Base-by-base conservation (phyloP, 2,329 filamentous ascomycete genomes). In the Hymenoscyphus scutula region DNA sequence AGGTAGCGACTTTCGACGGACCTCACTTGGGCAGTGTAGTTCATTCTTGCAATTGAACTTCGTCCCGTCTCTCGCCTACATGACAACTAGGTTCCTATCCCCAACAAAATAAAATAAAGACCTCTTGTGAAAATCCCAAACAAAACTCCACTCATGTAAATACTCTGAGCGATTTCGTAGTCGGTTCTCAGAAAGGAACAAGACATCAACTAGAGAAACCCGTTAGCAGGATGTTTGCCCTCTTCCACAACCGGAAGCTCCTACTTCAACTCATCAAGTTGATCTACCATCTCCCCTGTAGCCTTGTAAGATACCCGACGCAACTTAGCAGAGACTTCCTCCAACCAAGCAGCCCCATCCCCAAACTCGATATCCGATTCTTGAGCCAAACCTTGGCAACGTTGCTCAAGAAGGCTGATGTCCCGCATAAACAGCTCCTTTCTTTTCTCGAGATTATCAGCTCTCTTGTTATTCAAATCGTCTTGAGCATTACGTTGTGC, bases 311-410 rank as follows among this genome's bases (percentile, higher is more conserved):
- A 51, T 23, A 51, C 4, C 19, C 45, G 45, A 51, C 45, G 45
- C 8, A 51, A 51, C 45, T 51, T 51, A 25, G 45, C 45, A 25
- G 45, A 51, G 25, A 51, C 45, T 23, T 51, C 45, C 45, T 51
- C 45, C 19, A 51, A 51, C 45, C 45, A 51, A 25, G 45, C 23
- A 19, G 19, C 45, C 23, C 45, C 45, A 51, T 51, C 45, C 13
- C 45, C 45, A 13, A 51, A 51, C 11, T 27, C 45, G 3, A 51
- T 23, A 8, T 51, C 45, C 19, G 45, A 51, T 51, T 51, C 45
- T 23, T 25, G n/a, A 13, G 45, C 45, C 45, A 51, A 13, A 7
- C 45, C 45, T 5, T 19, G 45, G 11, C 45, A 51, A 13, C 45
- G 45, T 23, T 25, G 45, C 25, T 51, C 45, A 25, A 51, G 45